Base-by-base conservation (phyloP, 352 stramenopile genomes). In the Halophytophthora batemanensis region DNA sequence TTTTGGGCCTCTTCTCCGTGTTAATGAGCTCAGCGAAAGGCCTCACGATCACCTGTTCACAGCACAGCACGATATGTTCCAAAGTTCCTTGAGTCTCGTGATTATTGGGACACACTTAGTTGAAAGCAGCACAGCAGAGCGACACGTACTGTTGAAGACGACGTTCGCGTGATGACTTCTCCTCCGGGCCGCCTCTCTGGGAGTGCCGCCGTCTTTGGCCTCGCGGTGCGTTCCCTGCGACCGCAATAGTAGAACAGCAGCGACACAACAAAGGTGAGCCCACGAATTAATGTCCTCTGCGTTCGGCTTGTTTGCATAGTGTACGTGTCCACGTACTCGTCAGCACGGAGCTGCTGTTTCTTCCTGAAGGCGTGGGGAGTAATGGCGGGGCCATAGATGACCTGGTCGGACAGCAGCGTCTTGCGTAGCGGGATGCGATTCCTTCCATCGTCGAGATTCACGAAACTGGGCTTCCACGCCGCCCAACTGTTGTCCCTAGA, bases 371-470 rank as follows among this genome's bases (percentile, higher is more conserved):
- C 56, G 28, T 71, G 64, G 4, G 70, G 74, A 39, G 77, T 84
- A 61, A 88, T 83, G 22, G 70, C 69, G 2, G 77, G 77, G 0
- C 74, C 77, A 50, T 88, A 88, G 4, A 88, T 66, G 18, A 88
- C 70, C 21, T 82, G 72, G 36, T 88, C 72, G 0, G 74, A 86
- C 3, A 86, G 59, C 21, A 64, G 57, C 0, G 65, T 51, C 17
- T 75, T 61, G 18, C 77, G 67, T 29, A 88, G 63, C 11, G 75
- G 77, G 41, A 88, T 84, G 21, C 71, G 76, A 33, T 87, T 87
- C 36, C 67, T 61, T 2, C 67, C 52, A 35, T 89, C 78, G n/a
- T 81, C 67, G 14, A 82, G 56, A 43, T 82, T 82, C 34, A 80
- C 48, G 40, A 80, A 82, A 2, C 49, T 45, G n/a, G 55, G 46